phyloP scores from a whole-genome alignment of 73 alveolate species.

The Tetrahymena malaccensis region DNA sequence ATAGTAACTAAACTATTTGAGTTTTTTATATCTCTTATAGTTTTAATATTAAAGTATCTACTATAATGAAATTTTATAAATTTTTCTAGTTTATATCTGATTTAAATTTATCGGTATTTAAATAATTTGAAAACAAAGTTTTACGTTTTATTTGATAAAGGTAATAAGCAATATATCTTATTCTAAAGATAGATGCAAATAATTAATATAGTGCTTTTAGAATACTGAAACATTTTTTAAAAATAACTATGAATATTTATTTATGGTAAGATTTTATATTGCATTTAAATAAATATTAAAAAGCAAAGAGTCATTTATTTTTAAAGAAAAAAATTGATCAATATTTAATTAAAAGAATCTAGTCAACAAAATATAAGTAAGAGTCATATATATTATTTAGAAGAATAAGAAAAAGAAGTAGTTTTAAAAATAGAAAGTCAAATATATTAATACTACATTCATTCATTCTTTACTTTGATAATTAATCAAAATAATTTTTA shows the following conservation, averaged over 20 bases:
- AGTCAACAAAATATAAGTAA: not conserved
- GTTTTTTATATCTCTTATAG: no score
- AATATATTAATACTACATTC: not conserved
- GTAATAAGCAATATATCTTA: not conserved
- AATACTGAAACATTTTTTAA: not conserved
- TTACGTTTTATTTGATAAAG: not conserved
- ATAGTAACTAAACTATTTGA: no score
- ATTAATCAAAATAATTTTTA: not conserved
- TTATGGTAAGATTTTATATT: not conserved
- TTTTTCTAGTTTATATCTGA: no score
- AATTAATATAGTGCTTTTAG: not conserved
- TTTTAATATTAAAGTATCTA: no score
- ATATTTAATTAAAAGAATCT: not conserved
- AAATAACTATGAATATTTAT: not conserved
- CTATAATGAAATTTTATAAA: no score
- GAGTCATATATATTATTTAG: not conserved
- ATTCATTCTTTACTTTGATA: not conserved
- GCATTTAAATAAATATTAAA: not conserved
- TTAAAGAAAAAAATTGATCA: not conserved
- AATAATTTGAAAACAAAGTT: not conserved
- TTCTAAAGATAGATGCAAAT: not conserved
- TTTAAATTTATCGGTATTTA: not conserved
- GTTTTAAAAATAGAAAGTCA: not conserved
- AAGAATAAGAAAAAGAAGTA: not conserved
- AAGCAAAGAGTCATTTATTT: not conserved